Conservation (phyloP, 1,284 basidiomycete species). For the Sphaerobolus stellatus region DNA sequence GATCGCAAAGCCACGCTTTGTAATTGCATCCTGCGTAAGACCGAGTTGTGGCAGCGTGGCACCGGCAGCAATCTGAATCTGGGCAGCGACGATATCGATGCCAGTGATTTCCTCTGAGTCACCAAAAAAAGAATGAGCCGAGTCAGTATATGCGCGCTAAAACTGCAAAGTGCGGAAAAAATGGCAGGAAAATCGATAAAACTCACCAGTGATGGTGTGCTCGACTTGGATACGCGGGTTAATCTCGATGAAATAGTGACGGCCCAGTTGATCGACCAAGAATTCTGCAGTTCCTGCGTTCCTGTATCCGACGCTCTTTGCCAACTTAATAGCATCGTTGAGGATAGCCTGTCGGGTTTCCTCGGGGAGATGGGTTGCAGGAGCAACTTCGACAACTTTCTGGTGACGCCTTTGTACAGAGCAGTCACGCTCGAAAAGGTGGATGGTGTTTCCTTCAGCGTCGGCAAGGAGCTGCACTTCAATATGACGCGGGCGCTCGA, state of each 20-base stretch:
- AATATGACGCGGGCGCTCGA: conserved; percentile 95
- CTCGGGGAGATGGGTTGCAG: conserved; percentile 91
- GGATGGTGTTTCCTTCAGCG: conserved; percentile 88
- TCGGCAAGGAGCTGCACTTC: conserved; percentile 97
- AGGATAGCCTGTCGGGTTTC: conserved; percentile 88
- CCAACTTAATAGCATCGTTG: conserved; percentile 91
- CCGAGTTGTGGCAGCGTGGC: conserved; percentile 95
- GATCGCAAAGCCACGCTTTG: conserved; percentile 95
- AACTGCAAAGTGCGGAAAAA: too few relatives aligned
- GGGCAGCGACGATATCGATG: conserved; percentile 97
- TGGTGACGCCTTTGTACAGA: conserved; percentile 98
- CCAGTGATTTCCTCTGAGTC: conserved; percentile 93
- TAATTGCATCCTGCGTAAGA: conserved; percentile 94
- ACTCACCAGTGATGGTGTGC: conserved; percentile 90
- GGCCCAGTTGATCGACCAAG: conserved; percentile 91
- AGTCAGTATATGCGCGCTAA: conserved; percentile 14
- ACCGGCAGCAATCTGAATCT: conserved; percentile 98
- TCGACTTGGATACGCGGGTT: conserved; percentile 99
- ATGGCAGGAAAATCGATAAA: too few relatives aligned
- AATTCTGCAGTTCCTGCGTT: conserved; percentile 98
- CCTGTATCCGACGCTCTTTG: conserved; percentile 88
- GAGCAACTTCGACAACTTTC: conserved; percentile 98
- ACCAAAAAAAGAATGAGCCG: conserved; percentile 11
- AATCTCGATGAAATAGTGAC: conserved; percentile 99
- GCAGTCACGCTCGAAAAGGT: conserved; percentile 98